Evolutionary conservation across 208 protist genomes (phyloP).

Genomic region (Crithidia bombi): DNA sequence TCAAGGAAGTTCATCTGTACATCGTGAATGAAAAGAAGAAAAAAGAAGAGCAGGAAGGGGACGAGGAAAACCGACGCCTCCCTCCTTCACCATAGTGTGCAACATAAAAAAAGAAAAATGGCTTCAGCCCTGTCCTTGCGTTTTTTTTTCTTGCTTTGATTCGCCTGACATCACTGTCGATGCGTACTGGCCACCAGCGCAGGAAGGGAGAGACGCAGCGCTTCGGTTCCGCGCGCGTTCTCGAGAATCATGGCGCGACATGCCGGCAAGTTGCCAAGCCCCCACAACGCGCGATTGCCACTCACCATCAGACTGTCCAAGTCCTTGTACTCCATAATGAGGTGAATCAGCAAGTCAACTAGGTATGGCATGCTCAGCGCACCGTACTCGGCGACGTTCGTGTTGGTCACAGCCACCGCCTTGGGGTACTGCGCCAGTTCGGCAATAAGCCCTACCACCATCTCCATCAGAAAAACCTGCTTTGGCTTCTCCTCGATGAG

Average conservation of each 20-base stretch:
- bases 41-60: not conserved
- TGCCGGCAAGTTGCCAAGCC: slow-evolving; percentile 73
- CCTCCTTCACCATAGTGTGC: not conserved
- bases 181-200: slow-evolving; percentile 50
- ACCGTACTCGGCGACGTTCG: slow-evolving; percentile 21
- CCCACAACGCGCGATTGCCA: slow-evolving; percentile 83
- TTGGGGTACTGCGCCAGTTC: slow-evolving; percentile 62
- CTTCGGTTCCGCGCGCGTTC: slow-evolving; percentile 67
- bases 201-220: slow-evolving; percentile 65
- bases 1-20: not conserved
- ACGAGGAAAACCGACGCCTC: slow-evolving; percentile 7
- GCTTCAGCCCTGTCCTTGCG: no score
- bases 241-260: slow-evolving; percentile 74
- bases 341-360: slow-evolving; percentile 73
- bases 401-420: slow-evolving; percentile 38
- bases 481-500: slow-evolving; percentile 61
- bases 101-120: slow-evolving; percentile 3
- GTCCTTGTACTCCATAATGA: slow-evolving; percentile 79
- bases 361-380: slow-evolving; percentile 45
- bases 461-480: slow-evolving; percentile 87
- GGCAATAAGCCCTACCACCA: slow-evolving; percentile 69
- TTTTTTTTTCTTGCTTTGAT: not conserved
- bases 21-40: slow-evolving; percentile 4
- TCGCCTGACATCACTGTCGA: slow-evolving; percentile 7
- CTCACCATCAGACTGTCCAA: slow-evolving; percentile 73